Evolutionary conservation across 2,329 filamentous ascomycete genomes (phyloP).

Genomic region (Pseudogymnoascus pannorum): DNA sequence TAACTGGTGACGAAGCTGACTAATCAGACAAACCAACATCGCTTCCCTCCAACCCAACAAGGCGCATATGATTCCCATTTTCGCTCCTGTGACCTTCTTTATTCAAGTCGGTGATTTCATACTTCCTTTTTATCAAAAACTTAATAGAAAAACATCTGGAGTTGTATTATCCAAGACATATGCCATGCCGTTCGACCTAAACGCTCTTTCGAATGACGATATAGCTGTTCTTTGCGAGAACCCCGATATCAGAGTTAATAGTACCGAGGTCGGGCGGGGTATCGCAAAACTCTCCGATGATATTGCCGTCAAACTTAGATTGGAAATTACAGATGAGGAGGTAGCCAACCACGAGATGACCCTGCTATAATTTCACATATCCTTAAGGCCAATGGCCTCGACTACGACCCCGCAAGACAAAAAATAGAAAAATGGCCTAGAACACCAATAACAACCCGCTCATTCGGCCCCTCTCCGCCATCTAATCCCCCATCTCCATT

Average conservation of each 20-base stretch:
- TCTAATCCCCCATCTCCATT: background rate
- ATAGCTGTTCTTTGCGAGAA: background rate
- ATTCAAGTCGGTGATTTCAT: background rate
- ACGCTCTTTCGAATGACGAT: background rate
- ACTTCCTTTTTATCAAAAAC: background rate
- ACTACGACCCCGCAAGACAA: background rate
- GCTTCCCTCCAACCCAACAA: background rate
- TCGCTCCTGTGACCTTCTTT: background rate
- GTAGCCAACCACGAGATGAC: background rate
- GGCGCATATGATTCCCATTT: background rate
- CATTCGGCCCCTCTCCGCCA: background rate
- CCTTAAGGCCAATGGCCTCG: background rate
- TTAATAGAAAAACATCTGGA: background rate
- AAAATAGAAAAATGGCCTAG: background rate
- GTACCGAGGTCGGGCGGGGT: background rate
- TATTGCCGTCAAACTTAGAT: background rate
- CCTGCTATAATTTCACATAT: background rate
- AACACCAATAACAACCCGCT: background rate
- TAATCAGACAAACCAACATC: background rate
- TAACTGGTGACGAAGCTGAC: background rate
- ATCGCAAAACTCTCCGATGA: background rate
- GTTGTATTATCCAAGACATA: background rate
- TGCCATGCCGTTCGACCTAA: background rate
- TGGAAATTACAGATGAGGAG: background rate
- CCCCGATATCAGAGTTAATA: background rate